Evolutionary conservation across 129 eudicot species (phyloP).

Genomic region (Flaveria bidentis): DNA sequence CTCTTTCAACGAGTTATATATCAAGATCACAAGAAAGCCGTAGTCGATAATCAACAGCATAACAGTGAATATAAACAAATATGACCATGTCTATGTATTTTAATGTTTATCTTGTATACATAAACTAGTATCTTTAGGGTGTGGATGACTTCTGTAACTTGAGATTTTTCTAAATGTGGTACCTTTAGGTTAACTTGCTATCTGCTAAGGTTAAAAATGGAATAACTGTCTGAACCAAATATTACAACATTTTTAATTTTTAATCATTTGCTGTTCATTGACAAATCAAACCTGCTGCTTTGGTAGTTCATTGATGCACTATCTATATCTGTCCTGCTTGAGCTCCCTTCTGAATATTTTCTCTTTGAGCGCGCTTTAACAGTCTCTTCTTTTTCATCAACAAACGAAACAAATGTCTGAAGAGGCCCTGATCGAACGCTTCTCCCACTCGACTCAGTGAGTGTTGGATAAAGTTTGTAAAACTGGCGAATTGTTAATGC

Average conservation of each 20-base stretch:
- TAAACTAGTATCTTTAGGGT: neutral
- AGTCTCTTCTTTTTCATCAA: slow-evolving; percentile 58
- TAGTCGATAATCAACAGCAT: neutral
- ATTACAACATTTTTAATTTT: neutral
- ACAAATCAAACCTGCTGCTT: slow-evolving; percentile 27
- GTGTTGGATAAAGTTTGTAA: slow-evolving; percentile 30
- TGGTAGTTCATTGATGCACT: slow-evolving; percentile 31
- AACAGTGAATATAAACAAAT: neutral
- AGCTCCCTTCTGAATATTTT: slow-evolving; percentile 39
- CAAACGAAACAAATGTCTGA: slow-evolving; percentile 55
- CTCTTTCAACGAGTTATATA: neutral
- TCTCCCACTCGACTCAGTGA: slow-evolving; percentile 32
- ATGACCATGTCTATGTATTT: neutral
- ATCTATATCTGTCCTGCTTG: slow-evolving; percentile 25
- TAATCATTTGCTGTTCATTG: slow-evolving; percentile 11
- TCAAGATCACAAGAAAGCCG: neutral
- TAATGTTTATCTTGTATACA: neutral
- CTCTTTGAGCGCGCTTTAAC: slow-evolving; percentile 43
- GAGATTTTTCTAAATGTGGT: slow-evolving; percentile 5
- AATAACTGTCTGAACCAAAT: slow-evolving; percentile 13
- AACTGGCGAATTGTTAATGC: slow-evolving; percentile 31
- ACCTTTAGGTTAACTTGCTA: slow-evolving; percentile 7
- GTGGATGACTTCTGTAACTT: slow-evolving; percentile 15
- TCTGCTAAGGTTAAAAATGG: slow-evolving; percentile 1
- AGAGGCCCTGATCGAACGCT: slow-evolving; percentile 48